These are phyloP conservation scores for Penicillium sp. DNA, from an alignment of 2,329 filamentous ascomycete genomes.

Conservation along the genomic window DNA sequence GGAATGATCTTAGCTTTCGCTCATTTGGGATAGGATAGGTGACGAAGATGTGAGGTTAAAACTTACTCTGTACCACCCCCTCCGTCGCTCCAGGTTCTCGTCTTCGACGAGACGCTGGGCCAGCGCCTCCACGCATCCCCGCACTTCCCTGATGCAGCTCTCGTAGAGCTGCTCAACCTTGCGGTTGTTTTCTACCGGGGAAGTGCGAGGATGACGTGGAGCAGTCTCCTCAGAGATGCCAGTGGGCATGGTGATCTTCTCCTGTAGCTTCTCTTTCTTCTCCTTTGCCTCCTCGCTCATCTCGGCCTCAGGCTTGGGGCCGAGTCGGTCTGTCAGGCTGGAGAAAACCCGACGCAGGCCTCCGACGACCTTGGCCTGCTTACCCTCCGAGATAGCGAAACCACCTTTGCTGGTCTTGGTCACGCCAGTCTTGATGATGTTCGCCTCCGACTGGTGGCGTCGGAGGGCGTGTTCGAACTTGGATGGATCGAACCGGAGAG, in stretches of 20 bases:
- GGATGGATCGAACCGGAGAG: neutral
- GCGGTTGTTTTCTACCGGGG: neutral
- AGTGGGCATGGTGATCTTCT: too few relatives aligned
- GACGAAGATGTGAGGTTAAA: neutral
- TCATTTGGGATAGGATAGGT: neutral
- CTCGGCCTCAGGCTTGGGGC: too few relatives aligned
- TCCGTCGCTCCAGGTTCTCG: neutral
- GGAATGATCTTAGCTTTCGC: neutral
- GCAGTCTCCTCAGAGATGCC: too few relatives aligned
- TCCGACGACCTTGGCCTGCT: too few relatives aligned
- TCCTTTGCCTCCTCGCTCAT: too few relatives aligned
- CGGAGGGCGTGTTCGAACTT: neutral
- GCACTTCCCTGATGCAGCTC: neutral
- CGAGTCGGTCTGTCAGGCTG: too few relatives aligned
- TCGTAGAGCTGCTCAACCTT: neutral
- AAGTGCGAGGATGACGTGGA: too few relatives aligned
- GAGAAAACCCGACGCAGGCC: too few relatives aligned
- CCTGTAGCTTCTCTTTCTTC: too few relatives aligned
- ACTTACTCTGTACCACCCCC: constrained; percentile 6
- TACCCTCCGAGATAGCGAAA: too few relatives aligned
- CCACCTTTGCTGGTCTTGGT: too few relatives aligned
- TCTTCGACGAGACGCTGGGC: constrained; percentile 5
- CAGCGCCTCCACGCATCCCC: constrained; percentile 1
- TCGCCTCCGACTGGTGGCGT: constrained; percentile 2
- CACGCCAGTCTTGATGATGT: neutral